Base-by-base conservation (phyloP, 1,139 yeast genomes). In the Saccharomyces hybrid region DNA sequence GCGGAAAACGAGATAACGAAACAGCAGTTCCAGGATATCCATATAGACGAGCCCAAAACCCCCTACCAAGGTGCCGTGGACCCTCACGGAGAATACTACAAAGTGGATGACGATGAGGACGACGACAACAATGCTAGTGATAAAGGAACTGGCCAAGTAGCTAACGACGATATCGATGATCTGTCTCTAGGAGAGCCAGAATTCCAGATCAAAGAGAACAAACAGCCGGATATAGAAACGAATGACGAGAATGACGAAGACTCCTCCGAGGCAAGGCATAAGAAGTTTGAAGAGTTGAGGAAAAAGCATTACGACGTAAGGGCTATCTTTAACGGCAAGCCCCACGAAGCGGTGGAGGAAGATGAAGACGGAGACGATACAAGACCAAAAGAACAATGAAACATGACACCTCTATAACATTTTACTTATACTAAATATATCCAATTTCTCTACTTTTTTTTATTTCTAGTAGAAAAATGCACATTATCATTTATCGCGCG, bases 31-130 rank as follows among this genome's bases (percentile, higher is more conserved):
- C 74, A 72, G 52, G 75, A 73, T 55, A 67, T 74, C 51, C 70
- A 67, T 53, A 90, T 93, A 52, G 96, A 89, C 64, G 99, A 93
- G 71, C 99, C 99, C 41, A 93, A 93, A 75, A 93, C 99, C 1
- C 99, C 99, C 2, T 93, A 87, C 68, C 96, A 88, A 67, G 96
- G 96, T 21, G 96, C 97, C 0, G 87, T 88, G 48, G 87, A 88
- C 63, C 95, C 95, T 2, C 80, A 82, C 56, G 97, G 91, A 62
- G 95, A 91, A 68, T 90, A 90, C 67, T 78, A 82, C 59, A 80
- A 79, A 2, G 91, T 84, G 60, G 86, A 83, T 51, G 93, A 84
- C 46, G 84, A 79, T 9, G 86, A 80, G 28, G 78, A 77, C 50
- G 78, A 78, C 14, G 84, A 87, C 61, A 90, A 89, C 4, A 79